Conservation (phyloP, 345 rosid genomes). For the Salix purpurea region DNA sequence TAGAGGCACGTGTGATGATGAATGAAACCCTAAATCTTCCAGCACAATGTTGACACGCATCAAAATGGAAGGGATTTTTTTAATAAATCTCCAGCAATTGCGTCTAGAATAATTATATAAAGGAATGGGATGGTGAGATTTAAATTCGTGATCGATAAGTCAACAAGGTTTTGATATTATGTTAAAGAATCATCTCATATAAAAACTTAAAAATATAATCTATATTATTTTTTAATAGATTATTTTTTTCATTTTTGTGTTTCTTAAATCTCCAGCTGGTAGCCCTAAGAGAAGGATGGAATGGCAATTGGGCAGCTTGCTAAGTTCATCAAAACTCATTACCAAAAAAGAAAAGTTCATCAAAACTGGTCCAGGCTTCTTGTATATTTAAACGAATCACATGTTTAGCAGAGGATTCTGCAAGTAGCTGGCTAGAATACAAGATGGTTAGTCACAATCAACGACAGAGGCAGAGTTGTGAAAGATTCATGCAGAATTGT, state of each 20-base stretch:
- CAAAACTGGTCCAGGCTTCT: not conserved
- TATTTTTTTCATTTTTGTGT: too few species aligned
- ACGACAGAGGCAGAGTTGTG: not conserved
- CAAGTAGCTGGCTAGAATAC: not conserved
- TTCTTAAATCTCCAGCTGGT: not conserved
- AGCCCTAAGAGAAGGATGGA: not conserved
- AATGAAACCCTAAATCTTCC: too few species aligned
- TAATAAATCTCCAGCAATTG: too few species aligned
- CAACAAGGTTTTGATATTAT: too few species aligned
- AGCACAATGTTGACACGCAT: too few species aligned
- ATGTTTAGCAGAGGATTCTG: not conserved
- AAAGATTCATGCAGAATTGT: not conserved
- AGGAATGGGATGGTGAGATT: rapidly evolving
- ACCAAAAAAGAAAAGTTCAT: not conserved
- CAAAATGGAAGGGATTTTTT: too few species aligned
- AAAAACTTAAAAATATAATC: too few species aligned
- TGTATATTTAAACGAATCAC: not conserved
- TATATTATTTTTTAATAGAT: too few species aligned
- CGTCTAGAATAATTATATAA: too few species aligned
- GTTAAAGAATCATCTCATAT: too few species aligned
- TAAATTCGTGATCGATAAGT: rapidly evolving
- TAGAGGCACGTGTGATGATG: too few species aligned
- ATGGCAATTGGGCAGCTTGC: too few species aligned
- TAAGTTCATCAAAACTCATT: not conserved
- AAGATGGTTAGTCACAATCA: not conserved